Evolutionary conservation across 176 grass and related monocot genomes (phyloP).

Genomic region (Miscanthus lutarioriparius): DNA sequence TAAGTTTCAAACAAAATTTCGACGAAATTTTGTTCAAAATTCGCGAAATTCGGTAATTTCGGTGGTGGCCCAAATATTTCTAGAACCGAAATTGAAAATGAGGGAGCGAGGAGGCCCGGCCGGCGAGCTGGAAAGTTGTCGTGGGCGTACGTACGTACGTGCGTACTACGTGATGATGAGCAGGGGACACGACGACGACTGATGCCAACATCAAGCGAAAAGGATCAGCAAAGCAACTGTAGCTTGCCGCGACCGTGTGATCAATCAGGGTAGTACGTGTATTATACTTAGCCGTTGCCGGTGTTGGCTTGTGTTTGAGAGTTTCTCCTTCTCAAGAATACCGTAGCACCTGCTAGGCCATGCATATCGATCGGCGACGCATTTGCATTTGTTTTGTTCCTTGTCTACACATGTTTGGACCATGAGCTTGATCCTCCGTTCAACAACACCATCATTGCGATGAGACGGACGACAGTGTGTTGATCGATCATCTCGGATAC

Average conservation of each 20-base stretch:
- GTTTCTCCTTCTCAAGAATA: background rate
- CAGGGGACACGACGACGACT: too few species aligned
- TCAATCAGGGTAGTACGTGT: background rate
- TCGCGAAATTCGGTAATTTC: too few species aligned
- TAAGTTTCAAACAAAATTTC: too few species aligned
- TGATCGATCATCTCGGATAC: background rate
- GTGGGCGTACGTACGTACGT: too few species aligned
- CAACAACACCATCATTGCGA: background rate
- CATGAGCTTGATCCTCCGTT: background rate
- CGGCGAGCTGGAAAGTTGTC: too few species aligned
- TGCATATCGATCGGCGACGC: background rate
- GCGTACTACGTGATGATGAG: too few species aligned
- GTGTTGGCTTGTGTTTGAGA: background rate
- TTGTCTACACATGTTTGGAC: background rate
- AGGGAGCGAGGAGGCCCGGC: too few species aligned
- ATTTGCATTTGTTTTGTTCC: background rate
- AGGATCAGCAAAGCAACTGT: background rate
- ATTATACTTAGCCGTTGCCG: background rate
- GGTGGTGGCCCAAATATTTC: too few species aligned
- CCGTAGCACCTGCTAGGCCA: background rate
- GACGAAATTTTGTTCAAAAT: too few species aligned
- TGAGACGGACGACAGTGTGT: background rate
- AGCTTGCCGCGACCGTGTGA: background rate
- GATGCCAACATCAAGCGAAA: background rate
- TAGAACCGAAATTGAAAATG: too few species aligned